A percentile compares a stretch with the other conserved stretches of the same genome.
These are phyloP conservation scores for Sphaerobolus stellatus DNA, from an alignment of 1,284 basidiomycete species.

Conservation along the genomic window DNA sequence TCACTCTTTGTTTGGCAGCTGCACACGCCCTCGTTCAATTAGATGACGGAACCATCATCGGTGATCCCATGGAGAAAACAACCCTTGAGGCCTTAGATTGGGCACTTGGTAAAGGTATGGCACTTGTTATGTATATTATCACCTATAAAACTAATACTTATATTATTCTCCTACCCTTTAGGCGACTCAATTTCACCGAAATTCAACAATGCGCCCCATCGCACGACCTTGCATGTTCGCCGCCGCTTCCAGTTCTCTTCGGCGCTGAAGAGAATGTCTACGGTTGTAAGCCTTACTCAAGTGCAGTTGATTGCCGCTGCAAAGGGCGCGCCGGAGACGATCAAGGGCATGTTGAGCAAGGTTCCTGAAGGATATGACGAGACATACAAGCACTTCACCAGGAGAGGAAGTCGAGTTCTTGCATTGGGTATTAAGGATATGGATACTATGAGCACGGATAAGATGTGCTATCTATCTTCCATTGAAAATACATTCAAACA, in stretches of 20 bases:
- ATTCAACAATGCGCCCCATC: conserved; percentile 54
- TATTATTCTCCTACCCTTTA: conserved; percentile 21
- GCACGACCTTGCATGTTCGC: conserved; percentile 68
- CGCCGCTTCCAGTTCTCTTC: conserved; percentile 96
- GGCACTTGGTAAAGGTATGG: conserved; percentile 77
- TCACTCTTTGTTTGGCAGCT: conserved; percentile 86
- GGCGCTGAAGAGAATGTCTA: conserved; percentile 94
- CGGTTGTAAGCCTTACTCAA: conserved; percentile 70
- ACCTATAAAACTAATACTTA: neutral
- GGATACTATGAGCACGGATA: conserved; percentile 62
- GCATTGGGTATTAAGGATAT: conserved; percentile 86
- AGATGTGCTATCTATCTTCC: conserved; percentile 43
- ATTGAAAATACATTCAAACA: neutral
- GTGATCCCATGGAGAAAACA: conserved; percentile 99
- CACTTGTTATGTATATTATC: conserved; percentile 13
- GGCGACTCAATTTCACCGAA: conserved; percentile 74
- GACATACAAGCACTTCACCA: conserved; percentile 90
- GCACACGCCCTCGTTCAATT: conserved; percentile 95
- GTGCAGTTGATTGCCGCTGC: conserved; percentile 68
- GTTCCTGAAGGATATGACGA: conserved; percentile 85
- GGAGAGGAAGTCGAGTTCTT: conserved; percentile 87
- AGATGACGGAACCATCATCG: conserved; percentile 90
- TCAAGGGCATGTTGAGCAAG: conserved; percentile 76
- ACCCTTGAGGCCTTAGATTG: conserved; percentile 91
- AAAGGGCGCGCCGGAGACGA: conserved; percentile 94